Percentiles rank a stretch among this genome's conserved stretches.
Evolutionary conservation across 768 basidiomycete species (phyloP).

Genomic region (Lactarius vividus): DNA sequence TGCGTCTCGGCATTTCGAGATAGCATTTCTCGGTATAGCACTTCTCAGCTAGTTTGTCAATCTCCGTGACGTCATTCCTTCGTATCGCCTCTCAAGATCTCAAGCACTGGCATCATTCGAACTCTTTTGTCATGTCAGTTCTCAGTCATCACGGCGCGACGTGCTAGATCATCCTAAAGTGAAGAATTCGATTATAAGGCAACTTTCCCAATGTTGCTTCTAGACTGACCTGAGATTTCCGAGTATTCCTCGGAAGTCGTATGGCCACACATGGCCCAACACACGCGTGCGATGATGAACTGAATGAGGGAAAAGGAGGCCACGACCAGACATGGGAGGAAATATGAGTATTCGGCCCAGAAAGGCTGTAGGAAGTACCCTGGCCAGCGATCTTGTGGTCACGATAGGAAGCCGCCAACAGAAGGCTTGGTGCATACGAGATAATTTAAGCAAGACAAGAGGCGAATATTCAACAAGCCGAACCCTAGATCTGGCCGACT

Average conservation of each 20-base stretch:
- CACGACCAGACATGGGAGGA: slow-evolving; percentile 26
- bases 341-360: slow-evolving; percentile 30
- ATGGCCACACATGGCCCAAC: not conserved
- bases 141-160: not conserved
- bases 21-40: no score
- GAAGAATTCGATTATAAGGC: not conserved
- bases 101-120: no score
- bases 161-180: not conserved
- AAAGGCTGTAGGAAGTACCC: slow-evolving; percentile 23
- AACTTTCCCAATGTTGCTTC: not conserved
- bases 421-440: slow-evolving; percentile 4
- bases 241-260: not conserved
- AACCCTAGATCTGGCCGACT: not conserved
- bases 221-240: not conserved
- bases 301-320: not conserved
- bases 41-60: no score
- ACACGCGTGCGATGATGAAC: not conserved
- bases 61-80: no score
- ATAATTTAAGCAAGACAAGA: not conserved
- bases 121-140: not conserved
- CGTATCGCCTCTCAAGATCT: no score
- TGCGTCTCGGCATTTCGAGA: no score
- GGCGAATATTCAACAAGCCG: not conserved
- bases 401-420: slow-evolving; percentile 27
- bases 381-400: slow-evolving; percentile 29